Conservation (phyloP, 495 filamentous ascomycete genomes). For the Penicillium cataractarum region DNA sequence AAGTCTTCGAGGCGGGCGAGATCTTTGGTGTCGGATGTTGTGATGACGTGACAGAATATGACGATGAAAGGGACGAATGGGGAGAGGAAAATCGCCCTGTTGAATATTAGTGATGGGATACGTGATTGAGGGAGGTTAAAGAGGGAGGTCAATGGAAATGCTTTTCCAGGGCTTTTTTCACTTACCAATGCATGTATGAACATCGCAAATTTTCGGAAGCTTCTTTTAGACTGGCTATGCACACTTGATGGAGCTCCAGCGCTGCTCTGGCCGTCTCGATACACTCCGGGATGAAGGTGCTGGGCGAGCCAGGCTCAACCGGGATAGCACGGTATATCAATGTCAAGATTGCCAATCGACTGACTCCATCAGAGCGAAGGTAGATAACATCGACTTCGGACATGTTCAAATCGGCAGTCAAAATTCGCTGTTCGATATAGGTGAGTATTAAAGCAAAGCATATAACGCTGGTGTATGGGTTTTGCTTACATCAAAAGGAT, state of each 20-base stretch:
- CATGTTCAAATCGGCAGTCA: slow-evolving; percentile 12
- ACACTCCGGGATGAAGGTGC: slow-evolving; percentile 61
- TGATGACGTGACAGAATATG: slow-evolving; percentile 69
- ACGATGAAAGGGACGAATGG: slow-evolving; percentile 73
- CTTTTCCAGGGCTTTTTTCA: not conserved
- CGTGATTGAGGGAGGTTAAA: not conserved
- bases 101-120: slow-evolving; percentile 10
- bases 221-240: slow-evolving; percentile 51
- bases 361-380: slow-evolving; percentile 58
- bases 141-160: not conserved
- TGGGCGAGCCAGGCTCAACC: slow-evolving; percentile 35
- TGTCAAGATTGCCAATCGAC: slow-evolving; percentile 55
- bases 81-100: slow-evolving; percentile 64
- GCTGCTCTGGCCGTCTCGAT: slow-evolving; percentile 60
- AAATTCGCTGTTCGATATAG: slow-evolving; percentile 16
- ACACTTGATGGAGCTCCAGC: slow-evolving; percentile 55
- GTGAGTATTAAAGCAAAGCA: slow-evolving; percentile 13
- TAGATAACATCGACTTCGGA: slow-evolving; percentile 48
- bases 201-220: slow-evolving; percentile 48
- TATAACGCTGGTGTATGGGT: too few relatives aligned
- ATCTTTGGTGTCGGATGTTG: slow-evolving; percentile 48
- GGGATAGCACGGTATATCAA: slow-evolving; percentile 68
- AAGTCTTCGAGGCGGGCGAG: slow-evolving; percentile 58
- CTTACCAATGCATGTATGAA: slow-evolving; percentile 67
- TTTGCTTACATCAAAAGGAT: slow-evolving; percentile 38